Evolutionary conservation across 768 basidiomycete species (phyloP), one percentile per base, ranked within the genome.

Genomic region (Rhodotorula taiwanensis): DNA sequence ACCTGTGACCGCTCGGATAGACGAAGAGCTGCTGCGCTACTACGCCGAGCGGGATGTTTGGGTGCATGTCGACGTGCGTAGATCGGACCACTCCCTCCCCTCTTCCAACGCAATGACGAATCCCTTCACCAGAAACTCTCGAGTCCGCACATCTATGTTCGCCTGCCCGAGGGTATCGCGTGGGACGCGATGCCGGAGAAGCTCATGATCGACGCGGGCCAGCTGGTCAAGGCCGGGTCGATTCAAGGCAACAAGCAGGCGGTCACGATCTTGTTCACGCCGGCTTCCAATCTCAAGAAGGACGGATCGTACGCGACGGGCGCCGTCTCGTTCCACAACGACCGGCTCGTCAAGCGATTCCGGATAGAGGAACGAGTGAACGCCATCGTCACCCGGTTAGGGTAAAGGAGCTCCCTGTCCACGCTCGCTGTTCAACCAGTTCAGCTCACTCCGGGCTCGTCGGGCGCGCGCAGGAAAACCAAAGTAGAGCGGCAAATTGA

Each of bases 221-320:
- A 98, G 74, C 80, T 99, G 3, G 94, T 97, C 36, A 99, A 99
- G 76, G 93, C 93, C 2, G 97, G 97, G 72, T 93, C 90, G 16
- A 98, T 98, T 59, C 90, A 95, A 71, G 94, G 93, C 79, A 97
- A 97, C 79, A 93, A 92, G 77, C 88, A 91, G 67, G 85, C 94
- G 72, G 73, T 97, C 49, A 89, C 89, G 11, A 81, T 98, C 71
- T 95, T 99, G 67, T 95, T 92, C 75, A 97, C 93, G 0, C 93
- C 92, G 1, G 88, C 83, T 16, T 82, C 85, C 63, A 99, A 98
- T 74, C 79, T 99, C 61, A 92, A 94, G 89, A 99, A 99, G 89
- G 86, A 88, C 11, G 94, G 94, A 5, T 91, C 94, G 73, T 97
- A 95, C 91, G 92, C 89, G 5, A 86, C 94, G 5, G 95, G 95